Base-by-base conservation (phyloP, 495 filamentous ascomycete genomes). In the Annulohypoxylon moriforme region DNA sequence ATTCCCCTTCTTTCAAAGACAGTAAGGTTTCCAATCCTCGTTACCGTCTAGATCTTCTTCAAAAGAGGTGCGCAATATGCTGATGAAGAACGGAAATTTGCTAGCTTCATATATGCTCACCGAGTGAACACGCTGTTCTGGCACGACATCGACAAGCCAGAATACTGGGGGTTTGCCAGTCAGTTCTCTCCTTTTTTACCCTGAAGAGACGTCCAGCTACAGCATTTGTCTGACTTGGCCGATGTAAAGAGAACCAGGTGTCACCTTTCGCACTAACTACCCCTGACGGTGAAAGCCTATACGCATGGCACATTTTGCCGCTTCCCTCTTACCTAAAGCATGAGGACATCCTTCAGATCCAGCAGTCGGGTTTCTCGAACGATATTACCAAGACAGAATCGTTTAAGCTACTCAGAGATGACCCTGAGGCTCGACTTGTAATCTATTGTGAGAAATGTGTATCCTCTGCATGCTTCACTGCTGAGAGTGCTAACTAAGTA, bases 151-250 rank as follows among this genome's bases (percentile, higher is more conserved):
- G 89, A 93, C 67, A 80, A 87, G 29, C 90, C 92, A 0, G 91
- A 96, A 72, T 81, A 87, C 38, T 96, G 93, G 83, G 94, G 94
- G 0, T 97, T 96, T 75, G 83, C 92, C 47, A 93, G 92, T 94
- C 78, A 68, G 89, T 80, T 55, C 25, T 11, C 16, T 29, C 14
- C 14, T 29, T 10, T 55, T 47, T 9, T 10, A 3, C 22, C 25
- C 4, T 8, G n/a, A 1, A 13, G 20, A 18, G 16, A 33, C 0
- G 10, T 69, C 36, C 36, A n/a, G 27, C 16, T 25, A 9, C 24
- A 22, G 24, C 9, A 50, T 11, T 7, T 29, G 50, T 53, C 57
- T 66, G 18, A 46, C 18, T 11, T 47, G 24, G 9, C 46, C 1
- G 31, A 49, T 61, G 18, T 24, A 1, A 42, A 87, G 85, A 85